A percentile compares a stretch with the other conserved stretches of the same genome.
phyloP scores from a whole-genome alignment of 495 filamentous ascomycete genomes.

The Halenospora varia region DNA sequence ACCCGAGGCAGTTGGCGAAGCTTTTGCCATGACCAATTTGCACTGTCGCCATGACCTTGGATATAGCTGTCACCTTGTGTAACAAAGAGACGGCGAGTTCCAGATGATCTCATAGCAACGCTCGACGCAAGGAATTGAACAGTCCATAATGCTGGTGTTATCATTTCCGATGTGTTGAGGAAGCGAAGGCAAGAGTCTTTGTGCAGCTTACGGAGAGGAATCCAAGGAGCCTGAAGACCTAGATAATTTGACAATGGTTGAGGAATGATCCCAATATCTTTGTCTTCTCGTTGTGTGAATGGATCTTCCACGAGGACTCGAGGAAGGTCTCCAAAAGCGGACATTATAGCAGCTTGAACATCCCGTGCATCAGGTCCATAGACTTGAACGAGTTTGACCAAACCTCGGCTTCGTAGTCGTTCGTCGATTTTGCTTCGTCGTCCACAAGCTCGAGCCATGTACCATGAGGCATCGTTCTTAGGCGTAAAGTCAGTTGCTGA shows the following conservation, averaged over 20 bases:
- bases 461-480: slow-evolving; percentile 15
- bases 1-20: slow-evolving; percentile 54
- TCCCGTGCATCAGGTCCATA: slow-evolving; percentile 53
- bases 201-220: slow-evolving; percentile 66
- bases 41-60: slow-evolving; percentile 40
- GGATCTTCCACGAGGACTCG: slow-evolving; percentile 30
- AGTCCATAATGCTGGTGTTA: slow-evolving; percentile 62
- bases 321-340: slow-evolving; percentile 52
- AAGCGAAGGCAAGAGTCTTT: slow-evolving; percentile 64
- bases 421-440: slow-evolving; percentile 50
- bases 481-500: slow-evolving; percentile 31
- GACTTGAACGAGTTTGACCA: slow-evolving; percentile 58
- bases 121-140: slow-evolving; percentile 59
- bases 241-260: slow-evolving; percentile 27
- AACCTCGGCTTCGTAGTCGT: slow-evolving; percentile 60
- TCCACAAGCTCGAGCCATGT: slow-evolving; percentile 53
- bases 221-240: slow-evolving; percentile 53
- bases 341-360: slow-evolving; percentile 53
- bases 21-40: slow-evolving; percentile 58
- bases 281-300: slow-evolving; percentile 16
- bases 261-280: slow-evolving; percentile 5
- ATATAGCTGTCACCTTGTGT: slow-evolving; percentile 63
- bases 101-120: slow-evolving; percentile 58
- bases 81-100: slow-evolving; percentile 57
- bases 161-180: slow-evolving; percentile 59